Conservation (phyloP, 75 land plant species). For the Pinus tabuliformis region DNA sequence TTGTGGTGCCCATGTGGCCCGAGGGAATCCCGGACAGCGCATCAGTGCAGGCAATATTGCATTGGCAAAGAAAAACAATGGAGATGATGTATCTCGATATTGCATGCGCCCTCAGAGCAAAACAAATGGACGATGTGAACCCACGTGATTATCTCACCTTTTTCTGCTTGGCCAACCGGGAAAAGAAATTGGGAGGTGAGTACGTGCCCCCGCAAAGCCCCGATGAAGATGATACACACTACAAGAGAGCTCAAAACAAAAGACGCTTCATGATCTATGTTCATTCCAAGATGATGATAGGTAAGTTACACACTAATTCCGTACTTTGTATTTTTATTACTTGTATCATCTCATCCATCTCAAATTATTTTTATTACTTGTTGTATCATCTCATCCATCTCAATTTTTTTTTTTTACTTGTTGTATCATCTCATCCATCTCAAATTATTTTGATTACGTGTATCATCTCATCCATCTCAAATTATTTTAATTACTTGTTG, state of each 20-base stretch:
- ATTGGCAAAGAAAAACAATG: constrained; percentile 43
- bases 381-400: too few species aligned
- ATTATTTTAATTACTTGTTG: too few species aligned
- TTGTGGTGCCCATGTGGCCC: constrained; percentile 59
- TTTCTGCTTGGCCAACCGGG: constrained; percentile 55
- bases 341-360: too few species aligned
- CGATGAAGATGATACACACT: constrained; percentile 21
- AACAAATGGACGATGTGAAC: constrained; percentile 3
- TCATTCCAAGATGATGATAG: too few species aligned
- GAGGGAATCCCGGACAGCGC: constrained; percentile 38
- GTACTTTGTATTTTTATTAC: too few species aligned
- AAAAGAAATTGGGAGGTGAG: constrained; percentile 24
- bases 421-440: too few species aligned
- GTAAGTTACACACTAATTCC: too few species aligned
- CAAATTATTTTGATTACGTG: too few species aligned
- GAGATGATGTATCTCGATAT: constrained; percentile 44
- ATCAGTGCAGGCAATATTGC: constrained; percentile 33
- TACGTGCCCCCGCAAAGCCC: constrained; percentile 30
- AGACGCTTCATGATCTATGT: constrained; percentile 54
- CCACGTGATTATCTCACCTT: constrained; percentile 49
- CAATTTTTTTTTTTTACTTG: too few species aligned
- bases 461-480: too few species aligned
- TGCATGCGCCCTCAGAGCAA: too few species aligned
- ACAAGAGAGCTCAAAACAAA: constrained; percentile 28
- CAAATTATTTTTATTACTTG: too few species aligned